Conservation (phyloP, 129 eudicot species). For the Kitagawia praeruptora region DNA sequence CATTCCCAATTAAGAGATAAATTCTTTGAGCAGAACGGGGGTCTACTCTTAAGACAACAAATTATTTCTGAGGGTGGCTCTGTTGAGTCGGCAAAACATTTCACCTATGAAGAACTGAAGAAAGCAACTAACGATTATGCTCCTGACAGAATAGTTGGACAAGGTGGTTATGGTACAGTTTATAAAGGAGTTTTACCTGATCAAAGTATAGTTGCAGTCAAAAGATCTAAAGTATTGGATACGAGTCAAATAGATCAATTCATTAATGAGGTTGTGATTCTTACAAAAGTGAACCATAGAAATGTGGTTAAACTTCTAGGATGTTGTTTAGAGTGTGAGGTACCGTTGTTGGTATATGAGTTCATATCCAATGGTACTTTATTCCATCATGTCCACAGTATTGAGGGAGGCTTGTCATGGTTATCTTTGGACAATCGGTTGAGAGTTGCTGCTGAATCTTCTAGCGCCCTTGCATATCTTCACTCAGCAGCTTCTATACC, state of each 20-base stretch:
- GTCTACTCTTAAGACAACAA: background rate
- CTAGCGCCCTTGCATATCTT: too few species aligned
- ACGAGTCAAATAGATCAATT: background rate
- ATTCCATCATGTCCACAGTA: background rate
- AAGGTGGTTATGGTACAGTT: background rate
- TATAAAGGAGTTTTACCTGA: background rate
- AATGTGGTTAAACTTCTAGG: background rate
- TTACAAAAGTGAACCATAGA: background rate
- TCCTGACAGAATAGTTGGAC: background rate
- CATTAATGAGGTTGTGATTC: background rate
- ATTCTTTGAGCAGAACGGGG: background rate
- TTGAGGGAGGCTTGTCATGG: background rate
- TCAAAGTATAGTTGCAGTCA: background rate
- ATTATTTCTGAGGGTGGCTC: background rate
- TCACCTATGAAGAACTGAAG: background rate
- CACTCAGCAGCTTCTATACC: too few species aligned
- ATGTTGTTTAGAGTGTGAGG: background rate
- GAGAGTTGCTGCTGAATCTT: too few species aligned
- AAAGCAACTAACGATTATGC: background rate
- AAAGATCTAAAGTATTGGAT: background rate
- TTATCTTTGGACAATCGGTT: too few species aligned
- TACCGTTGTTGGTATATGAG: background rate
- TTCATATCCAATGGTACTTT: background rate
- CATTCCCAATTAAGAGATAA: background rate
- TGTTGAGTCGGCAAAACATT: background rate